Evolutionary conservation across 2,329 filamentous ascomycete genomes (phyloP).

Genomic region (Podosphaera leucotricha): DNA sequence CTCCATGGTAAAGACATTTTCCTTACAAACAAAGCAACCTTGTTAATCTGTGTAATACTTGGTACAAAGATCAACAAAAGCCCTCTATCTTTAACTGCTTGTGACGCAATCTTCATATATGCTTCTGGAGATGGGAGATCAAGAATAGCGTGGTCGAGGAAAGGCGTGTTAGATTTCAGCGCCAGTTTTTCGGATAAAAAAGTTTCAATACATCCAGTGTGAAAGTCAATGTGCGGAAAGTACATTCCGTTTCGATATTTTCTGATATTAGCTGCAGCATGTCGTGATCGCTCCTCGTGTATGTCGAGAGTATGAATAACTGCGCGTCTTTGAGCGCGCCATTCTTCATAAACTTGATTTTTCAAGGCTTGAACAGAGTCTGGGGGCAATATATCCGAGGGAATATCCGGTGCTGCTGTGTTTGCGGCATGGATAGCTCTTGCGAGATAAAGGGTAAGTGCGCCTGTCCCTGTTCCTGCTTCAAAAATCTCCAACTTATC

Average conservation of each 20-base stretch:
- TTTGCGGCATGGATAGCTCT: slow-evolving; percentile 57
- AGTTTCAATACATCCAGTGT: slow-evolving; percentile 38
- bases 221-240: slow-evolving; percentile 46
- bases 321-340: slow-evolving; percentile 27
- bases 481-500: slow-evolving; percentile 51
- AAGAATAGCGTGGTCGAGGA: slow-evolving; percentile 47
- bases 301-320: slow-evolving; percentile 56
- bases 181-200: slow-evolving; percentile 33
- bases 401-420: slow-evolving; percentile 22
- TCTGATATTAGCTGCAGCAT: slow-evolving; percentile 39
- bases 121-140: slow-evolving; percentile 43
- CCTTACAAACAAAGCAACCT: slow-evolving; percentile 32
- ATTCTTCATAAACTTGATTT: slow-evolving; percentile 7
- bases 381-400: neutral
- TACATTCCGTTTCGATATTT: slow-evolving; percentile 51
- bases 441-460: slow-evolving; percentile 51
- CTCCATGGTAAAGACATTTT: slow-evolving; percentile 27
- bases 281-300: slow-evolving; percentile 33
- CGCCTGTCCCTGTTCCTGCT: slow-evolving; percentile 67
- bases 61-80: slow-evolving; percentile 49
- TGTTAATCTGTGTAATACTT: slow-evolving; percentile 53
- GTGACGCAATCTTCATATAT: slow-evolving; percentile 24
- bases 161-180: slow-evolving; percentile 24
- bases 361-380: neutral
- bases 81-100: slow-evolving; percentile 39